Evolutionary conservation across 306 rosid genomes (phyloP).

Genomic region (Fagus sylvatica): DNA sequence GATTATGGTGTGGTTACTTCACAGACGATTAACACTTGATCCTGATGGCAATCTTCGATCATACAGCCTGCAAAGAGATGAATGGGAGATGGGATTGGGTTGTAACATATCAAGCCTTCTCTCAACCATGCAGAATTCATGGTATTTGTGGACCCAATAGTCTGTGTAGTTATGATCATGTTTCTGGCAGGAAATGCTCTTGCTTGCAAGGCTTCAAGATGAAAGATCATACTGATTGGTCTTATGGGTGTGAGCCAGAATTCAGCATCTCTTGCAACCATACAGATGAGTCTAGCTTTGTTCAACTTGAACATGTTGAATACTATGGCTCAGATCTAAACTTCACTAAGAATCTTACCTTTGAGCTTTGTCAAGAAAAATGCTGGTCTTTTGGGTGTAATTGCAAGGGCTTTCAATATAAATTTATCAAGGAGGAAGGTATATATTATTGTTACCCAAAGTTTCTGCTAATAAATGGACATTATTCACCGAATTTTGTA

Average conservation of each 20-base stretch:
- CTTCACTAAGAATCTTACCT: conserved; percentile 4
- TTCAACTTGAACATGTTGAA: conserved; percentile 11
- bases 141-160: too few species aligned
- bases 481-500: conserved; percentile 11
- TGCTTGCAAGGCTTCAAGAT: conserved; percentile 24
- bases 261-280: conserved; percentile 15
- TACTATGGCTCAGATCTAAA: conserved; percentile 25
- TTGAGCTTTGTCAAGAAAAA: neutral
- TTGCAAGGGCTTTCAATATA: conserved; percentile 36
- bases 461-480: conserved; percentile 28
- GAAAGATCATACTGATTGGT: conserved; percentile 15
- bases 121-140: too few species aligned
- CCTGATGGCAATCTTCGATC: too few species aligned
- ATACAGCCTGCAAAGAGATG: too few species aligned
- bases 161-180: conserved; percentile 22
- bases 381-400: conserved; percentile 16
- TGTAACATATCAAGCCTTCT: too few species aligned
- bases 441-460: conserved; percentile 29
- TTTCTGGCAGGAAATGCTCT: conserved; percentile 22
- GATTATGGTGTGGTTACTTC: too few species aligned
- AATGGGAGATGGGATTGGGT: too few species aligned
- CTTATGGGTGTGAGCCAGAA: conserved; percentile 25
- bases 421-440: neutral
- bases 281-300: conserved; percentile 7
- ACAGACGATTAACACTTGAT: too few species aligned